Base-by-base conservation (phyloP, 2,329 filamentous ascomycete species). In the Trichophaea hybrida region DNA sequence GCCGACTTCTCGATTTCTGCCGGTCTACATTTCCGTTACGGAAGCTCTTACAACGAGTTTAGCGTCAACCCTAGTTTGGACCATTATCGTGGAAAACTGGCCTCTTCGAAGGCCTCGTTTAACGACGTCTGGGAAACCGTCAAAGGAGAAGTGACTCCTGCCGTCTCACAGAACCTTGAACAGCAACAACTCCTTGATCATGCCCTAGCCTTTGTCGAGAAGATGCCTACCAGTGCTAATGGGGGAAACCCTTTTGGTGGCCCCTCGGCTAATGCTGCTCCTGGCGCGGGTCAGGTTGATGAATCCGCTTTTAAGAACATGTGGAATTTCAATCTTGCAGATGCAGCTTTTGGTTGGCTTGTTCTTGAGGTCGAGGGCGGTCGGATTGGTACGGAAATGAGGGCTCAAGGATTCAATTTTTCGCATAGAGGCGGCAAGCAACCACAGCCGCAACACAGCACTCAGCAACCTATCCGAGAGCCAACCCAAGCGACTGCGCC, bases 291-390 rank as follows among this genome's bases (percentile, higher is more conserved):
- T 35, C 87, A 94, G 70, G 89, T 98, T 15, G 93, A 98, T 65
- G 93, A 98, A 76, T 96, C 90, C 69, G 93, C 93, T 1, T 98
- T 98, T 80, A 98, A 98, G 78, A 98, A 98, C 72, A 97, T 97
- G 93, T 98, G 93, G 93, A 98, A 98, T 74, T 98, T 98, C 75
- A 97, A 97, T 73, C 75, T 98, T 66, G 93, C 93, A 34, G 93
- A 98, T 75, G 93, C 93, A 58, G 91, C 93, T 17, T 98, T 97
- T 72, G 93, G 93, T 62, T 98, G 89, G 78, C 78, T 98, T 55
- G 89, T 97, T 13, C 75, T 98, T 60, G 93, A 98, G 72, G 85
- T 98, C 61, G 93, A 98, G 71, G 87, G 89, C 70, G 93, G 93
- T 55, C 84, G 93, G 48, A 97, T 98, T 68, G 93, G 90, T 51